Percentiles rank a stretch among this genome's conserved stretches.
phyloP scores from a whole-genome alignment of 2,329 filamentous ascomycete genomes.

The Endothia cerciana region DNA sequence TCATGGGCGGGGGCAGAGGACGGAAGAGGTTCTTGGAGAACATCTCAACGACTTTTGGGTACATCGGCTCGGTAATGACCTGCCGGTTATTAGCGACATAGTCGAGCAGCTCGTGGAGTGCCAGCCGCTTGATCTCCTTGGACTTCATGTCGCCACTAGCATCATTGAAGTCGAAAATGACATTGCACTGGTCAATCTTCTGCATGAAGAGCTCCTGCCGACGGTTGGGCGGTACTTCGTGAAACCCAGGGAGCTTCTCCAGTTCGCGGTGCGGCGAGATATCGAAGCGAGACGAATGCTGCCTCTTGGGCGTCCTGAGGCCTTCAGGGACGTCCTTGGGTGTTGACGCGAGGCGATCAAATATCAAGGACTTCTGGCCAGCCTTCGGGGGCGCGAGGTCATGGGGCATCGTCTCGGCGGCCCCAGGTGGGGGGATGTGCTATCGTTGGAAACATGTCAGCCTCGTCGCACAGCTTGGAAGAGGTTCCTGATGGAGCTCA shows the following conservation, averaged over 20 bases:
- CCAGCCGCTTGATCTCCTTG: slow-evolving; percentile 97
- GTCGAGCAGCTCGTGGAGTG: slow-evolving; percentile 92
- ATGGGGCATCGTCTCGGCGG: slow-evolving; percentile 96
- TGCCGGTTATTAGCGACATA: slow-evolving; percentile 98
- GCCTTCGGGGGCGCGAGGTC: slow-evolving; percentile 94
- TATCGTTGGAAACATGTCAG: slow-evolving; percentile 42
- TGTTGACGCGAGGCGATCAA: slow-evolving; percentile 86
- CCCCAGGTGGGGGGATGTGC: slow-evolving; percentile 91
- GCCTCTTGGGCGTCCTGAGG: slow-evolving; percentile 90
- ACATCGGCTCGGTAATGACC: slow-evolving; percentile 99
- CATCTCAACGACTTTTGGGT: slow-evolving; percentile 97
- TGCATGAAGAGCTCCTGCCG: slow-evolving; percentile 99
- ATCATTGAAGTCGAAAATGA: slow-evolving; percentile 99
- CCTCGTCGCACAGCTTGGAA: slow-evolving; percentile 17
- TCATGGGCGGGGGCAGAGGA: slow-evolving; percentile 94
- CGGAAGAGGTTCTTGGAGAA: slow-evolving; percentile 98
- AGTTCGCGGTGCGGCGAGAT: slow-evolving; percentile 96
- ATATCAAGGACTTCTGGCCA: slow-evolving; percentile 85
- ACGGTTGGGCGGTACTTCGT: slow-evolving; percentile 93
- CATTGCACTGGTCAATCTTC: slow-evolving; percentile 99
- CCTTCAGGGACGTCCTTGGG: slow-evolving; percentile 97
- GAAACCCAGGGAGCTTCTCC: slow-evolving; percentile 96
- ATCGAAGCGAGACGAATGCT: slow-evolving; percentile 97
- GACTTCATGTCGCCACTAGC: slow-evolving; percentile 98
- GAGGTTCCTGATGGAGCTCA: slow-evolving; percentile 52